Evolutionary conservation across 2,329 filamentous ascomycete species (phyloP).

Genomic region (Neofusicoccum ribis): DNA sequence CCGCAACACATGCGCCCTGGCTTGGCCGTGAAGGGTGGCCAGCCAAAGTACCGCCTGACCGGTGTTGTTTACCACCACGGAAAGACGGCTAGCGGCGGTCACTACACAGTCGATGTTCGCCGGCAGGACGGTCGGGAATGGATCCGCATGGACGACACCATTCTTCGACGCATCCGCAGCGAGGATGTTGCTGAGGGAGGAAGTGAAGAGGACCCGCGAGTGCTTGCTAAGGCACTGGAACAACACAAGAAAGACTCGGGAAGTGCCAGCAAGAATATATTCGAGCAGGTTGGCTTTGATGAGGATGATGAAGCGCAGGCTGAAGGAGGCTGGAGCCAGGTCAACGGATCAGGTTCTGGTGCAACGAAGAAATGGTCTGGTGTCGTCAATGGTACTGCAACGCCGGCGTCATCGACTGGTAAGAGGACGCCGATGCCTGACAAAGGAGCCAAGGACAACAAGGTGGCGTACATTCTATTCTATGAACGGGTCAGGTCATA

Average conservation of each 20-base stretch:
- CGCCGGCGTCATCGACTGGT: conserved; percentile 49
- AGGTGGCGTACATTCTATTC: conserved; percentile 95
- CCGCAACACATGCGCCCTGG: conserved; percentile 71
- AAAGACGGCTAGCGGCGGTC: conserved; percentile 91
- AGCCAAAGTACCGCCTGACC: conserved; percentile 82
- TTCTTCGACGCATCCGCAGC: conserved; percentile 78
- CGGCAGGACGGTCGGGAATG: conserved; percentile 94
- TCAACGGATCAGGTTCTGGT: conserved; percentile 62
- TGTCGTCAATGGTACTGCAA: conserved; percentile 63
- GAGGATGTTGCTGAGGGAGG: conserved; percentile 89
- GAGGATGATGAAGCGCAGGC: conserved; percentile 66
- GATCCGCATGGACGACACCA: conserved; percentile 93
- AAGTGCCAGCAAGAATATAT: conserved; percentile 66
- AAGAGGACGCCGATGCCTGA: conserved; percentile 55
- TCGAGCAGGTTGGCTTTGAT: conserved; percentile 58
- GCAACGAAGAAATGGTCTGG: conserved; percentile 68
- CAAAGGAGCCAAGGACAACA: conserved; percentile 77
- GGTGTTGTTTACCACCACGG: conserved; percentile 97
- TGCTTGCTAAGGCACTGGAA: conserved; percentile 66
- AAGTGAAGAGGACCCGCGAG: conserved; percentile 73
- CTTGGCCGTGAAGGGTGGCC: conserved; percentile 64
- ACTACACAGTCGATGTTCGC: conserved; percentile 96
- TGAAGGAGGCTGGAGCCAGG: conserved; percentile 80
- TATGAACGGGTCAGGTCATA: conserved; percentile 70
- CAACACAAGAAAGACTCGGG: conserved; percentile 60